These are phyloP conservation scores for Botrytis aclada DNA, from an alignment of 2,329 filamentous ascomycete genomes.

Conservation along the genomic window DNA sequence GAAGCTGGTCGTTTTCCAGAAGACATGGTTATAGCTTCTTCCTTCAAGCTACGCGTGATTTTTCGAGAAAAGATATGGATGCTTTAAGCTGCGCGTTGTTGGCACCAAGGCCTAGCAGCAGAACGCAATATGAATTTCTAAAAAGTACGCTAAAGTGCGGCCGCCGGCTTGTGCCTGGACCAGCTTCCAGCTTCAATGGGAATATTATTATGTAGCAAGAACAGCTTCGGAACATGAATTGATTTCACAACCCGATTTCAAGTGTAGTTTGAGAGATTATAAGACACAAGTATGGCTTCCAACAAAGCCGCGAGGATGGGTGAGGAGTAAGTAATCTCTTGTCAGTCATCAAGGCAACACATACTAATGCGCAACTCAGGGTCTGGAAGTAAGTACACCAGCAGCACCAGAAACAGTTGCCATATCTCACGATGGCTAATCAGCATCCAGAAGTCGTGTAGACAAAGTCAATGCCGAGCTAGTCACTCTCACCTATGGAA, in stretches of 20 bases:
- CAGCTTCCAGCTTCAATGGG: constrained; percentile 8
- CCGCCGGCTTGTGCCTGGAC: constrained; percentile 16
- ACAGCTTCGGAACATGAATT: neutral
- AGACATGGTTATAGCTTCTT: constrained; percentile 58
- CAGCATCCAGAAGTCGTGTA: constrained; percentile 69
- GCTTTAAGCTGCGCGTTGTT: constrained; percentile 11
- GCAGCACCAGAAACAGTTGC: neutral
- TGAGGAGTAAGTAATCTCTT: constrained; percentile 62
- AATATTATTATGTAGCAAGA: neutral
- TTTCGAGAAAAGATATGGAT: neutral
- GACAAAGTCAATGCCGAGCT: constrained; percentile 98
- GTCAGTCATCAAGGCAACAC: neutral
- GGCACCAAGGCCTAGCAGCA: neutral
- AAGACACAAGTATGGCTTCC: constrained; percentile 47
- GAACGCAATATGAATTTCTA: constrained; percentile 16
- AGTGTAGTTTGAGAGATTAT: neutral
- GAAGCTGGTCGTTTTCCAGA: constrained; percentile 90
- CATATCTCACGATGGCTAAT: constrained; percentile 34
- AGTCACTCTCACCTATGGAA: constrained; percentile 95
- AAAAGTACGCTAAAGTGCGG: constrained; percentile 18
- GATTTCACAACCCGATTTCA: constrained; percentile 7
- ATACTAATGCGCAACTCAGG: constrained; percentile 34
- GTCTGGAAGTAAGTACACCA: constrained; percentile 40
- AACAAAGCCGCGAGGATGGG: constrained; percentile 67
- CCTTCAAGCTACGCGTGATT: neutral